phyloP scores from a whole-genome alignment of 2,329 filamentous ascomycete genomes.

The Alternaria incomplexa region DNA sequence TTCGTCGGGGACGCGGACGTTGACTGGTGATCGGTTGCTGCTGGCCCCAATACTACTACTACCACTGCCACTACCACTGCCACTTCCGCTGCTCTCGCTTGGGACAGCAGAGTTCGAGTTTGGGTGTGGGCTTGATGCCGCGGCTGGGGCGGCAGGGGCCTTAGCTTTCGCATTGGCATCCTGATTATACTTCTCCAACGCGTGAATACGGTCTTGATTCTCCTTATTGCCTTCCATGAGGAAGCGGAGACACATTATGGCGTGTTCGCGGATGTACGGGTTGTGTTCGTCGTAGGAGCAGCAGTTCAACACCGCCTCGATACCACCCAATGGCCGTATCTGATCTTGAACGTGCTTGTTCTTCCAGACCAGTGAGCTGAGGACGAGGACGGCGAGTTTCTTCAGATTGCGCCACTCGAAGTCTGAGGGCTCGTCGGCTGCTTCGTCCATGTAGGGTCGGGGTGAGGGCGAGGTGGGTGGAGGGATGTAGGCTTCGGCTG shows the following conservation, averaged over 20 bases:
- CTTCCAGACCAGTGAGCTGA: constrained; percentile 88
- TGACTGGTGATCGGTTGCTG: constrained; percentile 27
- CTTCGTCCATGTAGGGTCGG: constrained; percentile 56
- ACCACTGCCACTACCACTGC: background rate
- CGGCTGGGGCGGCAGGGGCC: constrained; percentile 3
- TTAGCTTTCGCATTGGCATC: constrained; percentile 21
- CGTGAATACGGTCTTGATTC: constrained; percentile 73
- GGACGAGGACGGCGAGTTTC: constrained; percentile 87
- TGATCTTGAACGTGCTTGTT: constrained; percentile 85
- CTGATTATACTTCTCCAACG: constrained; percentile 55
- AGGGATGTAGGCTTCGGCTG: constrained; percentile 53
- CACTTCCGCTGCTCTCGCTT: background rate
- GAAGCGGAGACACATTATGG: constrained; percentile 59
- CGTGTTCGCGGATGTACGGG: constrained; percentile 87
- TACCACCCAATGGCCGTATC: constrained; percentile 82
- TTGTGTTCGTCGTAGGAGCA: constrained; percentile 93
- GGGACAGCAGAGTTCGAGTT: background rate
- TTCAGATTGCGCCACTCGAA: constrained; percentile 85
- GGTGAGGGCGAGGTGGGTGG: constrained; percentile 39
- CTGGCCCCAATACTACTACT: background rate
- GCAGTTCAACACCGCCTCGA: constrained; percentile 86
- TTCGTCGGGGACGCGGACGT: constrained; percentile 52
- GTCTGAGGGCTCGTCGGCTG: constrained; percentile 65
- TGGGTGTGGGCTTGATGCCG: background rate
- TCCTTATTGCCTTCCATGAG: constrained; percentile 76